Conservation (phyloP, 2,329 filamentous ascomycete genomes). For the Trichoderma oligosporum region DNA sequence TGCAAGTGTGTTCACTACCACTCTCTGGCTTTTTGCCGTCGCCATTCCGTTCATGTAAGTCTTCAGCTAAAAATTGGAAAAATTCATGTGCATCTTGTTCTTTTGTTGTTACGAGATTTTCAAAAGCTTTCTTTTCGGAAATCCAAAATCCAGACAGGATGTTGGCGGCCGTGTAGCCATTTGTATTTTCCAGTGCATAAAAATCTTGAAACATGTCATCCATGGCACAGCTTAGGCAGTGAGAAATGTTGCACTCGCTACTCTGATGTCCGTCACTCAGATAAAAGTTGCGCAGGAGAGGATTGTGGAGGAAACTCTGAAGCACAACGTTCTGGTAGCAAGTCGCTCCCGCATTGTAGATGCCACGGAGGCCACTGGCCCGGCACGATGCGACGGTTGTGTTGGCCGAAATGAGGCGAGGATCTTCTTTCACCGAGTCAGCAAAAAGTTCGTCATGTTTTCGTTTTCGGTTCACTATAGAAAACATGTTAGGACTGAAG, state of each 20-base stretch:
- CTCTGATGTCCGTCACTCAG: conserved; percentile 84
- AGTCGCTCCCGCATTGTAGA: conserved; percentile 97
- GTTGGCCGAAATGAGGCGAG: conserved; percentile 72
- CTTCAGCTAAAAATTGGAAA: conserved; percentile 91
- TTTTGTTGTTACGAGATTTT: conserved; percentile 80
- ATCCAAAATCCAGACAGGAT: conserved; percentile 90
- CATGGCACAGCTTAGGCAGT: conserved; percentile 67
- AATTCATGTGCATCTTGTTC: conserved; percentile 98
- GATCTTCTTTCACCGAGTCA: conserved; percentile 65
- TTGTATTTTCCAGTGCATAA: conserved; percentile 70
- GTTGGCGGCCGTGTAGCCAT: conserved; percentile 85
- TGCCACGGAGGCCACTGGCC: conserved; percentile 80
- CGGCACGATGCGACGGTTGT: conserved; percentile 77
- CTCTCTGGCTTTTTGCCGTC: conserved; percentile 61
- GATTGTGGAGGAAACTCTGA: conserved; percentile 90
- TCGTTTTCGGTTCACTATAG: conserved; percentile 59
- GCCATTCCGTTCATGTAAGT: conserved; percentile 78
- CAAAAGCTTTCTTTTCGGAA: conserved; percentile 67
- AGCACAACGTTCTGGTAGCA: conserved; percentile 98
- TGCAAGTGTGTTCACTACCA: conserved; percentile 63
- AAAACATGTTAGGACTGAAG: conserved; percentile 5
- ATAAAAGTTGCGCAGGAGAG: conserved; percentile 86
- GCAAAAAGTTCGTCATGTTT: conserved; percentile 69
- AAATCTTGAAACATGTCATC: conserved; percentile 72
- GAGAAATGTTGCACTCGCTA: conserved; percentile 61